Base-by-base conservation (phyloP, 345 rosid genomes). In the Syzygium aromaticum region DNA sequence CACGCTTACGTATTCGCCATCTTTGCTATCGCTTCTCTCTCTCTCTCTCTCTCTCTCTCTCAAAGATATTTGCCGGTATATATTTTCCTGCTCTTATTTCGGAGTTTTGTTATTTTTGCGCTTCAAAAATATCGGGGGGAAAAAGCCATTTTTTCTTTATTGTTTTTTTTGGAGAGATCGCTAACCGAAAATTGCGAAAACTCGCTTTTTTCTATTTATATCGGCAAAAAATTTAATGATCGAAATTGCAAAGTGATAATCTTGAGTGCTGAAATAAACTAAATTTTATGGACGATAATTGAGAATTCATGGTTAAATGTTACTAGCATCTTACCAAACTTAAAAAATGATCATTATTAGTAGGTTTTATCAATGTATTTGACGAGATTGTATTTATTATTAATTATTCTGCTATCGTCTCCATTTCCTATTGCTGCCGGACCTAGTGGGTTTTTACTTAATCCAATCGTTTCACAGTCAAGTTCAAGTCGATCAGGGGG, bases 331-430 rank as follows among this genome's bases (percentile, higher is more conserved):
- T 67, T 21, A 33, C 25, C 78, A 17, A 33, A 33, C 78, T 3
- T 33, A 30, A 10, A 17, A 67, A 67, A 64, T 16, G 23, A 16
- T 11, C 43, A 16, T 67, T 16, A 8, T 67, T 5, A 11, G 17
- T 14, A 30, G 2, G 11, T 64, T 30, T 64, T 15, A 64, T 3
- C 77, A 7, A 0, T 64, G 1, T 64, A 2, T 15, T 28, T 30
- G 77, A 10, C 3, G 2, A 16, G 0, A 28, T 0, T 64, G 8
- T 64, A 0, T 7, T 30, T 6, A 28, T 10, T 40, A 64, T 64
- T 4, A 15, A 64, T 28, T 28, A 64, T 16, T 7, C 7, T 0
- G 2, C 5, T 7, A 10, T 8, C 8, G 5, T 43, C 46, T 43
- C 7, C 46, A 6, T 43, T 40, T 43, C 46, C 1, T 43, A 43